phyloP scores from a whole-genome alignment of 1,284 basidiomycete species.

The Cryptococcus depauperatus region DNA sequence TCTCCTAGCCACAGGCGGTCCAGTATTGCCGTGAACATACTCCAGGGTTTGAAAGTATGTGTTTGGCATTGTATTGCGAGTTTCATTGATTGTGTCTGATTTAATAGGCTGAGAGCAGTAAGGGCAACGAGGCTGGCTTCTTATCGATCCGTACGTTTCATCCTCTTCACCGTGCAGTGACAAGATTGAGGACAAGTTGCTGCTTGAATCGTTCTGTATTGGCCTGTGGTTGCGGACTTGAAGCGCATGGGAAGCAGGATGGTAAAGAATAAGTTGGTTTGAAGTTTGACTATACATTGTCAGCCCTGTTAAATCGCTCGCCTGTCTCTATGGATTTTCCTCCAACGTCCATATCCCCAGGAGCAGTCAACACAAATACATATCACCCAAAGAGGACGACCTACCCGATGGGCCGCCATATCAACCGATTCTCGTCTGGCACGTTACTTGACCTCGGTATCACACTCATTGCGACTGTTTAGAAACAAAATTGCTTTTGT shows the following conservation, averaged over 20 bases:
- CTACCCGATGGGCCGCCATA: constrained; percentile 13
- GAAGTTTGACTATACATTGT: constrained; percentile 49
- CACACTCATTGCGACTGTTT: too few relatives aligned
- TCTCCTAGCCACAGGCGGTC: constrained; percentile 29
- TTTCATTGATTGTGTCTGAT: background rate
- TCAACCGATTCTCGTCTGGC: too few relatives aligned
- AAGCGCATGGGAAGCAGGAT: constrained; percentile 73
- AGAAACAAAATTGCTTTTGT: too few relatives aligned
- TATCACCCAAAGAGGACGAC: background rate
- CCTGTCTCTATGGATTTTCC: background rate
- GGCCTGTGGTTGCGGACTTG: constrained; percentile 51
- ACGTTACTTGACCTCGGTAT: too few relatives aligned
- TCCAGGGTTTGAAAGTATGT: constrained; percentile 41
- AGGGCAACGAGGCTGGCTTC: background rate
- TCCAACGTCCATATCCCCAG: background rate
- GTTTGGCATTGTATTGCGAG: background rate
- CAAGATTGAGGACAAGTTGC: background rate
- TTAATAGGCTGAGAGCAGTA: background rate
- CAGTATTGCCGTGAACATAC: constrained; percentile 35
- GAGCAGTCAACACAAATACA: background rate
- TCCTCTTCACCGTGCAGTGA: background rate
- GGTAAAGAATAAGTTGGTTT: constrained; percentile 81
- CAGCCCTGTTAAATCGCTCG: background rate
- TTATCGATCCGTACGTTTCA: background rate
- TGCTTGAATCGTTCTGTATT: constrained; percentile 5